These are phyloP conservation scores for Voacanga thouarsii DNA, from an alignment of 257 asterid species.

Conservation along the genomic window DNA sequence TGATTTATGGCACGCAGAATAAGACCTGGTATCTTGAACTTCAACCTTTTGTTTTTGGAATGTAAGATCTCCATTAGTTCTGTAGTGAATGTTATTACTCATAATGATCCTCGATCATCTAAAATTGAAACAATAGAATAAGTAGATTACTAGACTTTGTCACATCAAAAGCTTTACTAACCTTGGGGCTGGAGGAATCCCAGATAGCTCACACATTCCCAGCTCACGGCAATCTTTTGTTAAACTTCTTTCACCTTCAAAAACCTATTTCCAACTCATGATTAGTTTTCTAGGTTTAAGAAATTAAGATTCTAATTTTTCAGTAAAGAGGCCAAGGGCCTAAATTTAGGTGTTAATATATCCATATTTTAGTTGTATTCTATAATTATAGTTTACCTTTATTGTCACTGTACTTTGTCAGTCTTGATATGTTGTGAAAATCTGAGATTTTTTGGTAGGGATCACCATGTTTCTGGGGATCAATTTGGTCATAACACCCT, in stretches of 20 bases:
- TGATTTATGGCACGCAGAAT: not conserved
- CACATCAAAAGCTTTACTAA: not conserved
- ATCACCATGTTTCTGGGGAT: constrained; percentile 26
- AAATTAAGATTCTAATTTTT: too few relatives aligned
- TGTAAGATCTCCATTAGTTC: not conserved
- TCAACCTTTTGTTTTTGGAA: not conserved
- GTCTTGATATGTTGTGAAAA: constrained; percentile 31
- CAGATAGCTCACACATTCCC: constrained; percentile 27
- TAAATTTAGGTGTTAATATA: not conserved
- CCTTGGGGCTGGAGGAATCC: constrained; percentile 32
- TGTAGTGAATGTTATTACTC: not conserved
- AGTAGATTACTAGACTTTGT: not conserved
- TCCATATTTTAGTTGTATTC: not conserved
- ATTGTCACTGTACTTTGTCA: constrained; percentile 25
- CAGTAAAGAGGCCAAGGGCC: not conserved
- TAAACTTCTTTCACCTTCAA: constrained; percentile 28
- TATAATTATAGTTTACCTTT: constrained; percentile 10
- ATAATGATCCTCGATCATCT: not conserved
- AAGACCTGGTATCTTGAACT: not conserved
- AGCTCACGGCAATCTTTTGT: constrained; percentile 28
- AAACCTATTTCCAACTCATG: constrained; percentile 13
- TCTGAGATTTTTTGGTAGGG: constrained; percentile 28
- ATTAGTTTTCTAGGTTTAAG: not conserved
- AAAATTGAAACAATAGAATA: not conserved
- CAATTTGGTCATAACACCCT: constrained; percentile 33